These are phyloP conservation scores for Paecilomyces niveus DNA, from an alignment of 2,329 filamentous ascomycete species.

Conservation along the genomic window DNA sequence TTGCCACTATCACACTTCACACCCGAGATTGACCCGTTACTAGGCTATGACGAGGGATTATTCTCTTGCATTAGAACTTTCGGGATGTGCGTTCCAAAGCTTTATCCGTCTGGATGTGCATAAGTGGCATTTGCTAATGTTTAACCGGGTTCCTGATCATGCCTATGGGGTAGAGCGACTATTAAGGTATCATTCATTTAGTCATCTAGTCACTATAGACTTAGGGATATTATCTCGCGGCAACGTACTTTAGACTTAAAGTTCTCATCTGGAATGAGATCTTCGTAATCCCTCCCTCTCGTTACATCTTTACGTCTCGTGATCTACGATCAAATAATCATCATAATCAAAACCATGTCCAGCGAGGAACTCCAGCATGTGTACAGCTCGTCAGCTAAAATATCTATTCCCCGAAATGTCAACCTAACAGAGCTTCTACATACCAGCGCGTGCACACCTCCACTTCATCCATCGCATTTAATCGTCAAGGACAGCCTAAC, in stretches of 20 bases:
- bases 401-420: constrained; percentile 29
- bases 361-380: background rate
- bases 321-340: background rate
- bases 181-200: background rate
- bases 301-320: background rate
- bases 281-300: background rate
- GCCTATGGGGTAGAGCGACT: background rate
- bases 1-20: background rate
- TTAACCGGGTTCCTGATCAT: background rate
- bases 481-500: constrained; percentile 39
- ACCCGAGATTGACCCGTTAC: background rate
- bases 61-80: background rate
- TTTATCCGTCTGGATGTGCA: background rate
- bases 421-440: constrained; percentile 42
- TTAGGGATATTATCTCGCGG: background rate
- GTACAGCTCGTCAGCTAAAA: background rate
- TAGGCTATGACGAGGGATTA: background rate
- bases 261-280: background rate
- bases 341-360: background rate
- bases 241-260: background rate
- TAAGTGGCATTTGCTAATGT: background rate
- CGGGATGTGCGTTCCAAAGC: background rate
- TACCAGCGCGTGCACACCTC: constrained; percentile 16
- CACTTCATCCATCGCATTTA: constrained; percentile 36
- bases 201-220: background rate